These are phyloP conservation scores for Rhodamnia rubescens DNA, from an alignment of 345 rosid species.

Conservation along the genomic window DNA sequence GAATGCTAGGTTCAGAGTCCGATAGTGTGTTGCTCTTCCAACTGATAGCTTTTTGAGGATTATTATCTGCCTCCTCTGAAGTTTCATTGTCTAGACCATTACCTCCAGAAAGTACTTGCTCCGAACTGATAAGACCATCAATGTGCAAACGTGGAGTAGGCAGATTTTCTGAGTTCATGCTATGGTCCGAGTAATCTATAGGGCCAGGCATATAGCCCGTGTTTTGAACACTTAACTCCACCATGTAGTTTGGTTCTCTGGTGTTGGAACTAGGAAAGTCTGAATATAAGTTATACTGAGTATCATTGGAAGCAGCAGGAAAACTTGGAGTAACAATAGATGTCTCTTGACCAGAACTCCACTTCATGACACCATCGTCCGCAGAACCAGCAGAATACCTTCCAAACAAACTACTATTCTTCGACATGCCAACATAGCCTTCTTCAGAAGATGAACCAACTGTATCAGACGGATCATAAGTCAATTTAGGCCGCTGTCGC, in stretches of 20 bases:
- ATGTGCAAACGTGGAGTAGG: constrained; percentile 38
- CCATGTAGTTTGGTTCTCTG: constrained; percentile 34
- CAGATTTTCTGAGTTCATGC: constrained; percentile 35
- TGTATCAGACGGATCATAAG: constrained; percentile 78
- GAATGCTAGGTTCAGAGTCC: constrained; percentile 84
- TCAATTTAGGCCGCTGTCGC: constrained; percentile 72
- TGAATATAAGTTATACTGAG: constrained; percentile 55
- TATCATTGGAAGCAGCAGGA: constrained; percentile 48
- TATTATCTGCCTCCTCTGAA: constrained; percentile 32
- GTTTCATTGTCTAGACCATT: constrained; percentile 27
- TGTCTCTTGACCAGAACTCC: constrained; percentile 76
- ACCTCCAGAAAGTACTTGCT: constrained; percentile 23
- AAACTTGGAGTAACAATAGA: constrained; percentile 24
- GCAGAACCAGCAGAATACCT: constrained; percentile 73
- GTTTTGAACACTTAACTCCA: constrained; percentile 33
- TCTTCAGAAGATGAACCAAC: constrained; percentile 96
- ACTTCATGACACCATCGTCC: constrained; percentile 82
- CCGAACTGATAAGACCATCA: constrained; percentile 40
- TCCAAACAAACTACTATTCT: constrained; percentile 65
- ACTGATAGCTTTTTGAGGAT: constrained; percentile 33
- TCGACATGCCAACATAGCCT: constrained; percentile 53
- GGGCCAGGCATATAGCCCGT: constrained; percentile 20
- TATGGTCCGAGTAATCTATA: constrained; percentile 36
- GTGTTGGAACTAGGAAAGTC: constrained; percentile 36
- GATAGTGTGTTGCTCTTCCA: constrained; percentile 38